Percentiles rank a stretch among this genome's conserved stretches.
These are phyloP conservation scores for Aspergillus homomorphus DNA, from an alignment of 495 filamentous ascomycete species.

Conservation along the genomic window DNA sequence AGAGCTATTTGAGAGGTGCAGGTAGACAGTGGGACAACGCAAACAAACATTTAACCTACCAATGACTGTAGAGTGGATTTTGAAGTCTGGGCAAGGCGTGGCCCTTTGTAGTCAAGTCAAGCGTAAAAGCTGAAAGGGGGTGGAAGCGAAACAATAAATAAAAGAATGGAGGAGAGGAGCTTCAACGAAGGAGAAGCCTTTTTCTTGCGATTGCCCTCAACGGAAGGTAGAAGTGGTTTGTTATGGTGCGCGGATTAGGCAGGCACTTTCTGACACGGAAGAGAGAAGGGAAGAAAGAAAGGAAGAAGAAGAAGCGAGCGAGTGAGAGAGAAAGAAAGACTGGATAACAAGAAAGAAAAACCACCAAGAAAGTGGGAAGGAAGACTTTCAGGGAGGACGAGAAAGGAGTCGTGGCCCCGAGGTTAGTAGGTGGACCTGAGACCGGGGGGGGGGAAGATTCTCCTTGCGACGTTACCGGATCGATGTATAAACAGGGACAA, in stretches of 20 bases:
- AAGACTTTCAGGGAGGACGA: constrained; percentile 27
- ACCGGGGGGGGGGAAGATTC: constrained; percentile 10
- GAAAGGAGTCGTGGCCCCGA: constrained; percentile 42
- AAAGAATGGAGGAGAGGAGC: constrained; percentile 9
- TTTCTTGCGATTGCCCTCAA: constrained; percentile 9
- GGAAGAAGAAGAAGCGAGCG: constrained; percentile 42
- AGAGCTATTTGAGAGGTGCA: background rate
- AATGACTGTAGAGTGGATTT: constrained; percentile 25
- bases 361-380: constrained; percentile 16
- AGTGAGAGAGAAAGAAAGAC: constrained; percentile 40
- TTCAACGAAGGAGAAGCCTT: background rate
- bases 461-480: constrained; percentile 21
- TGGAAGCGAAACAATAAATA: constrained; percentile 29
- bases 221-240: constrained; percentile 13
- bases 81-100: constrained; percentile 7
- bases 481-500: background rate
- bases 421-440: constrained; percentile 21
- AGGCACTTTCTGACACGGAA: constrained; percentile 11
- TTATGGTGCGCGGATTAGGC: constrained; percentile 14
- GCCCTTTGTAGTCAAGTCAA: constrained; percentile 9
- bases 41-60: constrained; percentile 13
- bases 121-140: constrained; percentile 16
- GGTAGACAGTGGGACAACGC: constrained; percentile 15
- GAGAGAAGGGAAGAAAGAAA: constrained; percentile 27
- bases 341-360: constrained; percentile 19